Base-by-base conservation (phyloP, 2,329 filamentous ascomycete species). In the Penicillium griseofulvum region DNA sequence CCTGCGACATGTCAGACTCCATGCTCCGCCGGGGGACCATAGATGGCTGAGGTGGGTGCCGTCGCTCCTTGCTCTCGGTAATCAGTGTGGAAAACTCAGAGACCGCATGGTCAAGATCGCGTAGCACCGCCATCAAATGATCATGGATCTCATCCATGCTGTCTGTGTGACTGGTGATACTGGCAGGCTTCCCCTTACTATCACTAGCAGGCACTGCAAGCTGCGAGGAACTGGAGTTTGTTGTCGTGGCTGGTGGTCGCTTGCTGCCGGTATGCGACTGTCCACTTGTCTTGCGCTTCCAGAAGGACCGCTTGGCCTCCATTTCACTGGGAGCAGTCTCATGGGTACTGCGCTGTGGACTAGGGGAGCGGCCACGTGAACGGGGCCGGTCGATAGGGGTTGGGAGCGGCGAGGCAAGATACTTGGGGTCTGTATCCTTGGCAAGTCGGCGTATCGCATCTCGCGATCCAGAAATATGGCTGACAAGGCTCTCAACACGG, bases 401-500 rank as follows among this genome's bases (percentile, higher is more conserved):
- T 33, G 53, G 50, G n/a, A 58, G 33, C 7, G 63, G 61, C 60
- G 56, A 73, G 59, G 57, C 51, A 12, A 64, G 48, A 42, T 84
- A 83, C 67, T 86, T 88, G 2, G 83, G 82, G 56, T 90, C 87
- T 46, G 91, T 91, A 67, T 96, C 90, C 70, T 89, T 91, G 11
- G 92, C 93, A 42, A 99, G 78, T 36, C 90, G 85, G 47, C 92
- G 86, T 22, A 97, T 84, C 1, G 91, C 91, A 76, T 99, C 94
- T 64, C 94, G 83, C 45, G 91, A 92, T 1, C 91, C 91, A 7
- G 91, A 88, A 14, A 97, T 85, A 57, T 90, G 86, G 69, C 91
- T 91, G 28, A 97, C 89, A 36, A 99, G 78, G 1, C 86, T 81
- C 74, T 97, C 92, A 1, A 96, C 88, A 65, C 89, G 88, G 56